Conservation (phyloP, 164 flowering plant genomes). For the Cinnamomum micranthum region DNA sequence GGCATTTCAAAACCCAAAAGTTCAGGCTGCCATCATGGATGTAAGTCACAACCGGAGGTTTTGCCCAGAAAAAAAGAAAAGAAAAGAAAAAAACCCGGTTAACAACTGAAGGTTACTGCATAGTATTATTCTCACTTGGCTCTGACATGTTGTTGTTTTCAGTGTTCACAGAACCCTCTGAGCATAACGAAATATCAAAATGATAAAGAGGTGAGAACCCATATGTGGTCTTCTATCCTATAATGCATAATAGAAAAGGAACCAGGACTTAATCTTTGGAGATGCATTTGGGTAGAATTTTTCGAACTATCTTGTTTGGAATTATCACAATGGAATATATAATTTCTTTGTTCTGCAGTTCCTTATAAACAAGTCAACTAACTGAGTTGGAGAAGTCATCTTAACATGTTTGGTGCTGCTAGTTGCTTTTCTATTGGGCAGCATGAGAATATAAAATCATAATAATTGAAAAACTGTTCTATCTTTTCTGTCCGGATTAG, state of each 20-base stretch:
- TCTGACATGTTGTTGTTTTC: conserved; percentile 21
- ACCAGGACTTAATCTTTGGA: background rate
- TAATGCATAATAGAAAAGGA: background rate
- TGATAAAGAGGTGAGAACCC: conserved; percentile 77
- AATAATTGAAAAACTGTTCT: no score
- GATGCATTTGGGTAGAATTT: background rate
- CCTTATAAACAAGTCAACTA: background rate
- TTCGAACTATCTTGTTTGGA: background rate
- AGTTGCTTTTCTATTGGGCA: no score
- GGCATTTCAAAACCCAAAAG: conserved; percentile 98
- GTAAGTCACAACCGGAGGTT: conserved; percentile 36
- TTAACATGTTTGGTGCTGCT: no score
- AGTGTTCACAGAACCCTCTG: conserved; percentile 91
- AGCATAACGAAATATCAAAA: conserved; percentile 88
- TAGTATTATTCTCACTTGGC: background rate
- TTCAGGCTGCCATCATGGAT: conserved; percentile 97
- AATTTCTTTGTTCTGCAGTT: background rate
- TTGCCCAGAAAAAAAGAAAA: no score
- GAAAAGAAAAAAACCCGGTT: no score
- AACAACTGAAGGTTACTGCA: background rate
- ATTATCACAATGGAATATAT: no score
- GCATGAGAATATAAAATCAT: no score
- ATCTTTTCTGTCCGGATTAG: no score
- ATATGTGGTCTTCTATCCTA: background rate
- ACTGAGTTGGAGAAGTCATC: no score